Base-by-base conservation (phyloP, 768 basidiomycete genomes). In the Boletales sp. region DNA sequence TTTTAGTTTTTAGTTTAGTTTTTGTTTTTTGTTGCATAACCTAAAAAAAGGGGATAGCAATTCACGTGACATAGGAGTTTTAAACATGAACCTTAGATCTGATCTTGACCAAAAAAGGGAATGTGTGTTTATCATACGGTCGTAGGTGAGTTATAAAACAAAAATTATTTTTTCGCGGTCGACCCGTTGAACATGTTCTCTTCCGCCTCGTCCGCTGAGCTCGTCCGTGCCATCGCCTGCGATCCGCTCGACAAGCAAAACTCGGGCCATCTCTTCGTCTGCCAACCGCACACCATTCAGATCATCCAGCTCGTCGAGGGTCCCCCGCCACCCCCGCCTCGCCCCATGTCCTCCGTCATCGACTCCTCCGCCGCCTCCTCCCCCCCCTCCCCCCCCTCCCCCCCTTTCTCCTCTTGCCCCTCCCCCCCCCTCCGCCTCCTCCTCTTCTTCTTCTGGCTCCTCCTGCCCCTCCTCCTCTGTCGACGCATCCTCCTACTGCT, bases 241-340 rank as follows among this genome's bases (percentile, higher is more conserved):
- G 15, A 5, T 36, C 35, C 35, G 15, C 35, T 33, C 33, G 60
- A 67, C 41, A 60, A 67, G 54, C 74, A 76, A 49, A 64, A 59
- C 57, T 52, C 70, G n/a, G 57, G 64, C 53, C 73, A 79, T 44
- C 70, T 80, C 60, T 72, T 73, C 67, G 62, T 76, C 55, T 66
- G 72, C 57, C 73, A 79, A 50, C 78, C 74, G 1, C 75, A 78
- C 63, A 64, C n/a, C n/a, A n/a, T n/a, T n/a, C 76, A 83, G 63
- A 81, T 87, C 70, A 88, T 89, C 45, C 80, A 87, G 70, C 86
- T 88, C 67, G 80, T 82, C 44, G 86, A 88, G 60, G 82, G 76
- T 8, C 64, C 79, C 0, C 32, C 61, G 0, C 76, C 61, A 0
- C 76, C 85, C 1, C 84, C 85, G 0, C 69, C 73, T 59, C 43